A percentile compares a stretch with the other conserved stretches of the same genome.
Conservation (phyloP, 169 alveolate genomes). For the Babesia bovis region DNA sequence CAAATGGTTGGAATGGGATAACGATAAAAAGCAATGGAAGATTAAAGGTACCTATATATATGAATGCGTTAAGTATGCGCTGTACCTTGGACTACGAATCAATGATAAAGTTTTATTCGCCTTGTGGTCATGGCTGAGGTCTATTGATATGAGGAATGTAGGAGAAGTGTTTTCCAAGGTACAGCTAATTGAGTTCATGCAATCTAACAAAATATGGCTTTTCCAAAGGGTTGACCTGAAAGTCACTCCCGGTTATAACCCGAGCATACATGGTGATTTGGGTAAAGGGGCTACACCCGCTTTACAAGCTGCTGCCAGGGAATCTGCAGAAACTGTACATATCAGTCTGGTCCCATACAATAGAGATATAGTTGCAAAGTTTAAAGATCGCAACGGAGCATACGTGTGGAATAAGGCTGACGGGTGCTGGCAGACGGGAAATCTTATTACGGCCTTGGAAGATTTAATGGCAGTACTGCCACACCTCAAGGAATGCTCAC, state of each 20-base stretch:
- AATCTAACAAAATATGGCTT: conserved; percentile 33
- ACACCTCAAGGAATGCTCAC: conserved; percentile 22
- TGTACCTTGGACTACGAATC: conserved; percentile 41
- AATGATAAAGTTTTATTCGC: conserved; percentile 27
- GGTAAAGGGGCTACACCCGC: conserved; percentile 23
- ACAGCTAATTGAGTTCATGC: conserved; percentile 40
- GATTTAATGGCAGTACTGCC: conserved; percentile 56
- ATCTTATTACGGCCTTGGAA: conserved; percentile 8
- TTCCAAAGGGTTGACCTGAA: conserved; percentile 40
- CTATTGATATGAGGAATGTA: conserved; percentile 21
- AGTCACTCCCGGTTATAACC: conserved; percentile 11
- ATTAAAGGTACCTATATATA: conserved; percentile 20
- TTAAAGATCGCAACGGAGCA: conserved; percentile 33
- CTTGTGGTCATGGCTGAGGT: conserved; percentile 47
- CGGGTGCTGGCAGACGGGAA: conserved; percentile 26
- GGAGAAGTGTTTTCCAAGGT: conserved; percentile 33
- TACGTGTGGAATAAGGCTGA: conserved; percentile 46
- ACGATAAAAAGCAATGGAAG: conserved; percentile 45
- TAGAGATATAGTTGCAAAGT: conserved; percentile 44
- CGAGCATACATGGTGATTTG: conserved; percentile 16
- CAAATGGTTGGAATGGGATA: conserved; percentile 52
- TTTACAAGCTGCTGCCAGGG: conserved; percentile 16
- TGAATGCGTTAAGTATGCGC: conserved; percentile 42
- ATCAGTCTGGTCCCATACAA: conserved; percentile 45
- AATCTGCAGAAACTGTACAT: conserved; percentile 28